These are phyloP conservation scores for Suhomyces bokatorum DNA, from an alignment of 1,139 yeast genomes.

Conservation along the genomic window DNA sequence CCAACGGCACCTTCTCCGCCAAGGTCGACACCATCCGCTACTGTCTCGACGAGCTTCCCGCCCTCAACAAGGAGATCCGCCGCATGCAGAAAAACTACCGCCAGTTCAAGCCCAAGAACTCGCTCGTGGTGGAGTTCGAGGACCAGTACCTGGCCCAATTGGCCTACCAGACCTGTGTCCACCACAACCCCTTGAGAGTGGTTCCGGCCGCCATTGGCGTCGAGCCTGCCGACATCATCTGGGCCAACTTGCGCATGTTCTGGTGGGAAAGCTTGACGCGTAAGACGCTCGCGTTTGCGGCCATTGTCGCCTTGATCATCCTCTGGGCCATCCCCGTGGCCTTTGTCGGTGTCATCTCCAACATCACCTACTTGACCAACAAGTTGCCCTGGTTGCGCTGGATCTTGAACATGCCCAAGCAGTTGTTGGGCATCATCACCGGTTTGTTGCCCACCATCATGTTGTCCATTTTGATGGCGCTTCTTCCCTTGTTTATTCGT, in stretches of 20 bases:
- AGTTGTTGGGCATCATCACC: constrained; percentile 76
- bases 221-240: constrained; percentile 61
- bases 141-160: constrained; percentile 70
- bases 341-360: constrained; percentile 90
- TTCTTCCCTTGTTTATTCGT: constrained; percentile 72
- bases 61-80: constrained; percentile 54
- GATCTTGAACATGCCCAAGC: constrained; percentile 65
- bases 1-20: constrained; percentile 52
- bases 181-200: constrained; percentile 55
- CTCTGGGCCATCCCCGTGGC: constrained; percentile 97
- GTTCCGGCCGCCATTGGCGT: constrained; percentile 54
- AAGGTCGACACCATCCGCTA: constrained; percentile 64
- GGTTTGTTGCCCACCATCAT: constrained; percentile 84
- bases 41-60: constrained; percentile 56
- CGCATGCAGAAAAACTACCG: constrained; percentile 49
- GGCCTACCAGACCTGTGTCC: constrained; percentile 61
- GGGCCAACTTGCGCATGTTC: constrained; percentile 71
- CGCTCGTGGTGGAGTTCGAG: constrained; percentile 70
- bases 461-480: constrained; percentile 77
- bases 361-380: constrained; percentile 68
- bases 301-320: constrained; percentile 59
- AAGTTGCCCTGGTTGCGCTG: constrained; percentile 70
- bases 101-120: constrained; percentile 48
- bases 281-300: constrained; percentile 56
- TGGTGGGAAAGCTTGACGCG: constrained; percentile 83